phyloP scores from a whole-genome alignment of 169 alveolate species.

The Toxoplasma gondii region DNA sequence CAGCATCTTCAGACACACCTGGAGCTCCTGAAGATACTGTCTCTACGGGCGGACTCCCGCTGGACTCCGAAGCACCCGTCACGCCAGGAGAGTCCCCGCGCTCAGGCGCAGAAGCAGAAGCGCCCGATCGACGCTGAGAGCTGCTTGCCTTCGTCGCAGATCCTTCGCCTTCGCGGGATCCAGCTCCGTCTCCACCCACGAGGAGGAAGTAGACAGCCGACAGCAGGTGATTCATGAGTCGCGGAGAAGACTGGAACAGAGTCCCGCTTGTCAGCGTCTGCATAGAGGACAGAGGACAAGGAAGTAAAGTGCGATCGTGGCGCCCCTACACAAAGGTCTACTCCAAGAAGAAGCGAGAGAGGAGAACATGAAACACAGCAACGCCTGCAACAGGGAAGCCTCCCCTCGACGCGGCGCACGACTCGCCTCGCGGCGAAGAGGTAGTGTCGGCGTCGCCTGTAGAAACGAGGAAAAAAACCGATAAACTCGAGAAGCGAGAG shows the following conservation, averaged over 20 bases:
- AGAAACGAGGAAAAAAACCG: too few species aligned
- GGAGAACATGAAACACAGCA: too few species aligned
- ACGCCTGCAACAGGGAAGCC: too few species aligned
- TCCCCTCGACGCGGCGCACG: too few species aligned
- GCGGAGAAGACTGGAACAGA: conserved; percentile 48
- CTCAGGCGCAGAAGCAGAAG: neutral
- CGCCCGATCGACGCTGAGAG: too few species aligned
- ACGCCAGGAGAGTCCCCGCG: neutral
- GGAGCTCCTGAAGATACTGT: neutral
- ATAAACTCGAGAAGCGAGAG: too few species aligned
- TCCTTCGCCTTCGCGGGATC: neutral
- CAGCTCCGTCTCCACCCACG: neutral
- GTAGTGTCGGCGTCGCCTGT: too few species aligned
- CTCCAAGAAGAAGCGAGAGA: too few species aligned
- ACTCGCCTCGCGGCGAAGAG: too few species aligned
- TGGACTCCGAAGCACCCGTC: neutral
- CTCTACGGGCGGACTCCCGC: neutral
- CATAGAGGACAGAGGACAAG: neutral
- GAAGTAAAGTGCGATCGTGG: neutral
- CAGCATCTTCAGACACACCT: neutral
- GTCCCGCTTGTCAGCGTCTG: conserved; percentile 53
- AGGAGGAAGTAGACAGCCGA: conserved; percentile 40
- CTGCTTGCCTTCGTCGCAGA: too few species aligned
- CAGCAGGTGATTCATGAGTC: conserved; percentile 50
- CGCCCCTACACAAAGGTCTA: too few species aligned